Conservation (phyloP, 805 yeast genomes). For the Ogataea parapolymorpha region DNA sequence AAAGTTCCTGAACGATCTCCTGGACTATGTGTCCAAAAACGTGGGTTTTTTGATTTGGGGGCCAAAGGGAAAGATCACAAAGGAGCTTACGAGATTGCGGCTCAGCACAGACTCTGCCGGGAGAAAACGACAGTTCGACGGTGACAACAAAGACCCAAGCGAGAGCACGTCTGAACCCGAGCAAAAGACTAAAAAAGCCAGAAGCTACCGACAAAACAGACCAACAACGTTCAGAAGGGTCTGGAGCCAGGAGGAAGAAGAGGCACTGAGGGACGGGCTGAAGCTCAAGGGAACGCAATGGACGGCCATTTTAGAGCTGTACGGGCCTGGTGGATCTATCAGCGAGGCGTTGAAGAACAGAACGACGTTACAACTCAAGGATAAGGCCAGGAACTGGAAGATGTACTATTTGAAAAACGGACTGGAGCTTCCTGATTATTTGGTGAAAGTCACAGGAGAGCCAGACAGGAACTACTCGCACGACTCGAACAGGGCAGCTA, state of each 20-base stretch:
- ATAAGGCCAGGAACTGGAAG: conserved; percentile 95
- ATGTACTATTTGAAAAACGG: conserved; percentile 76
- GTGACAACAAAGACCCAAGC: conserved; percentile 2
- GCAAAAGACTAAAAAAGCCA: conserved; percentile 12
- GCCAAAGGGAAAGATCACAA: conserved; percentile 32
- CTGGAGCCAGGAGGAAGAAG: conserved; percentile 90
- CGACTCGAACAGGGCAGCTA: conserved; percentile 9
- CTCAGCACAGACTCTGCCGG: conserved; percentile 6
- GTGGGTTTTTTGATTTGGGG: conserved; percentile 75
- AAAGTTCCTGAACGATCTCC: conserved; percentile 70
- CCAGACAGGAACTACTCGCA: conserved; percentile 36
- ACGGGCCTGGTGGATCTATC: conserved; percentile 90
- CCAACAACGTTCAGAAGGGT: conserved; percentile 49
- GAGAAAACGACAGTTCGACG: conserved; percentile 8
- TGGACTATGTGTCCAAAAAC: conserved; percentile 74
- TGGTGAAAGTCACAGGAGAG: conserved; percentile 86
- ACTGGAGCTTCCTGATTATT: conserved; percentile 72
- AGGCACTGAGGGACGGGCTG: conserved; percentile 75
- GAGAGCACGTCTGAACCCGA: conserved; percentile 12
- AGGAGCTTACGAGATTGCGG: conserved; percentile 21
- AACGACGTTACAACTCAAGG: conserved; percentile 89
- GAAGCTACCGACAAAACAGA: conserved; percentile 24
- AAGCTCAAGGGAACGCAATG: conserved; percentile 88
- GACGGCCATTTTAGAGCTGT: conserved; percentile 85
- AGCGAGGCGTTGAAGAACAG: conserved; percentile 83